These are phyloP conservation scores for Hyphopichia pseudoburtonii DNA, from an alignment of 1,139 yeast genomes.

Conservation along the genomic window DNA sequence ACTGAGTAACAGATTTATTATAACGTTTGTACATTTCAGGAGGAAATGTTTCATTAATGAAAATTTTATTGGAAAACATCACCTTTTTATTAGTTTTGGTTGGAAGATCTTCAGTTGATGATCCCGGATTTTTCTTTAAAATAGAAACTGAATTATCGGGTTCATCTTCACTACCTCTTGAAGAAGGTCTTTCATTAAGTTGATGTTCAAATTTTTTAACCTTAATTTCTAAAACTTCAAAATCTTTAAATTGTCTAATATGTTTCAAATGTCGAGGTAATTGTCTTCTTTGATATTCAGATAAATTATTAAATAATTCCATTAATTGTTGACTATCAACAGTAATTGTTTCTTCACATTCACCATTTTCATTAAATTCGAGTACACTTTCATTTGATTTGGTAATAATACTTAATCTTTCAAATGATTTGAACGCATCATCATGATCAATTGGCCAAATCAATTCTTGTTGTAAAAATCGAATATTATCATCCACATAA, in stretches of 20 bases:
- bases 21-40: conserved; percentile 50
- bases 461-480: conserved; percentile 31
- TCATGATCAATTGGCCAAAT: conserved; percentile 29
- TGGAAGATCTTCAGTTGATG: too few species aligned
- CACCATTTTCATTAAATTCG: conserved; percentile 1
- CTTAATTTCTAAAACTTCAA: conserved; percentile 30
- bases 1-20: conserved; percentile 53
- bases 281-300: conserved; percentile 27
- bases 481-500: conserved; percentile 38
- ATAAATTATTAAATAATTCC: conserved; percentile 26
- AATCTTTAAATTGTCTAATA: conserved; percentile 42
- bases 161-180: not conserved
- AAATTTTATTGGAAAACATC: conserved; percentile 43
- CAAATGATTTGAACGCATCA: conserved; percentile 4
- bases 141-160: conserved; percentile 3
- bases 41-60: conserved; percentile 48
- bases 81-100: conserved; percentile 24
- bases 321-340: conserved; percentile 32
- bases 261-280: conserved; percentile 41
- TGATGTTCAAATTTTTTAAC: conserved; percentile 33
- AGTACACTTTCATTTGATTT: conserved; percentile 4
- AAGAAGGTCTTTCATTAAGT: conserved; percentile 6
- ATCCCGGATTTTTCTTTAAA: conserved; percentile 4
- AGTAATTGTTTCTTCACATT: conserved; percentile 14
- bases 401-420: conserved; percentile 1